These are phyloP conservation scores for Sechiopsis laciniata DNA, from an alignment of 306 rosid genomes.

Conservation along the genomic window DNA sequence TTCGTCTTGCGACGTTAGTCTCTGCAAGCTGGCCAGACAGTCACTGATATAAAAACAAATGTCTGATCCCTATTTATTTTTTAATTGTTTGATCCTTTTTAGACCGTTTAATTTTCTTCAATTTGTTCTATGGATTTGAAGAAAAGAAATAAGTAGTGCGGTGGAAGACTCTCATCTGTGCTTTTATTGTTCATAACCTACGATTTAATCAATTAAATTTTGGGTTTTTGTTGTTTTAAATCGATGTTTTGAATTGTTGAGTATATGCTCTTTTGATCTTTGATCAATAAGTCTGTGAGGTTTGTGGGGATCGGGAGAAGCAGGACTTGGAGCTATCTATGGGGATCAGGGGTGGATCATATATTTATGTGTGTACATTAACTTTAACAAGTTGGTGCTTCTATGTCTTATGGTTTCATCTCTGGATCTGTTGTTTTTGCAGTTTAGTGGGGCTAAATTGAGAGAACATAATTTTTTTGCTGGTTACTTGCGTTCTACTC, in stretches of 20 bases:
- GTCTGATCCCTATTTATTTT: neutral
- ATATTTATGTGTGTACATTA: slow-evolving; percentile 31
- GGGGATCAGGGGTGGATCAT: neutral
- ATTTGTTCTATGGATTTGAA: neutral
- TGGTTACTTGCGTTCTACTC: slow-evolving; percentile 30
- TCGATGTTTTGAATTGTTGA: neutral
- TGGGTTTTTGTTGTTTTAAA: neutral
- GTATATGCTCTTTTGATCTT: slow-evolving; percentile 8
- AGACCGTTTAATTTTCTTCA: neutral
- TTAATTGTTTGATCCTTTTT: neutral
- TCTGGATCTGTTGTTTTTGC: neutral
- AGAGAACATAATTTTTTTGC: slow-evolving; percentile 9
- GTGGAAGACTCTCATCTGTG: neutral
- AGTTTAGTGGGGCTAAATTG: slow-evolving; percentile 19
- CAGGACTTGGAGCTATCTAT: neutral
- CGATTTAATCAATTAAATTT: neutral
- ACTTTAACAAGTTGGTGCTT: neutral
- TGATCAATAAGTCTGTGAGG: neutral
- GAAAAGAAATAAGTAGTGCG: neutral
- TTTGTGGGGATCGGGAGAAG: neutral
- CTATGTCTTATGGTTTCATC: neutral
- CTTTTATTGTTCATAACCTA: neutral
- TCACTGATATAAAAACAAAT: no score
- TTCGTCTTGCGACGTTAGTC: no score
- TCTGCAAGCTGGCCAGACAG: no score